Evolutionary conservation across 345 rosid genomes (phyloP), one percentile per base, ranked within the genome.

Genomic region (Reutealis trisperma): DNA sequence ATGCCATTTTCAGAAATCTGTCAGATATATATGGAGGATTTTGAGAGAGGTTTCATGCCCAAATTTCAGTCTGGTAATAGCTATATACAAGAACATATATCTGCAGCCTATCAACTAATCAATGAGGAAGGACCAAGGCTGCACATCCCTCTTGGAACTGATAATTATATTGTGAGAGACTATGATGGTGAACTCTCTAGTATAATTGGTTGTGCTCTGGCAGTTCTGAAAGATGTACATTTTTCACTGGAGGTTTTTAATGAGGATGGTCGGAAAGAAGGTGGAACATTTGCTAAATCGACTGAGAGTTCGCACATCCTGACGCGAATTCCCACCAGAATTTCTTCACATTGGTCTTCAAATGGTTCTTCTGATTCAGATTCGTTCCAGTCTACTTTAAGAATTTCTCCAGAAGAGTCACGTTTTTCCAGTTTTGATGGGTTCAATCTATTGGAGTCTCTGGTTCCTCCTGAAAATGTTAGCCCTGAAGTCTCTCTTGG

Each of bases 111-210:
- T 71, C 89, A 84, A 72, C 71, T 96, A 77, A 89, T 93, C 74
- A 78, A 25, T 15, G 97, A 96, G 75, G 99, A 94, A 91, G 82
- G 90, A 16, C 78, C 86, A 73, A 89, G 97, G 88, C 82, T 93
- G 58, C 98, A 87, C 81, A 78, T 93, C 63, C 93, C 94, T 51
- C 75, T 93, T 63, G 87, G 82, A 63, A 84, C 78, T 44, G 87
- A 87, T 74, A 74, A 83, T 61, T 86, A 82, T 72, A 75, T 96
- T 8, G 87, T 96, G 78, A 91, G 95, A 13, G 98, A 93, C 82
- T 88, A 86, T 76, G 99, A 96, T 73, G 94, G 90, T 64, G 99
- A 96, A 82, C 86, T 94, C 78, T 93, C 99, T 13, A 96, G 98
- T 81, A 74, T 93, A 66, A 96, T 96, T 77, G 97, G 98, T 76